Evolutionary conservation across 371 early-diverging fungal genomes (phyloP).

Genomic region (Syncephalastrum racemosum): DNA sequence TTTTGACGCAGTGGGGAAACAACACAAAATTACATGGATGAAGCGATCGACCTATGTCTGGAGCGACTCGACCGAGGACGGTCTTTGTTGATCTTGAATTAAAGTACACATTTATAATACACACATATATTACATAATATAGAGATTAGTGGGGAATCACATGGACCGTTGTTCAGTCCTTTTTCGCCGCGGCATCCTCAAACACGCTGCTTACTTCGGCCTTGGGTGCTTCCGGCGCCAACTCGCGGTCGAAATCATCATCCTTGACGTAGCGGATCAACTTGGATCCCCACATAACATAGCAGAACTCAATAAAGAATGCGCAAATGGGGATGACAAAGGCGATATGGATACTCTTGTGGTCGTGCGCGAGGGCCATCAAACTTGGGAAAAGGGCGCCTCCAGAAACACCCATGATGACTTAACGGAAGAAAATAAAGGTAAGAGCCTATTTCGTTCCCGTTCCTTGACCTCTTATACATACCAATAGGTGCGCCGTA

Average conservation of each 20-base stretch:
- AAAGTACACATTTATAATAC: too few species aligned
- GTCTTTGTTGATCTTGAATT: too few species aligned
- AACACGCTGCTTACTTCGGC: too few species aligned
- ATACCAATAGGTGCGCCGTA: conserved; percentile 42
- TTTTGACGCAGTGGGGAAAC: too few species aligned
- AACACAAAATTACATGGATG: too few species aligned
- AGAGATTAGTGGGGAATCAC: too few species aligned
- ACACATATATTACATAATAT: too few species aligned
- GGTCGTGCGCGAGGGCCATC: conserved; percentile 38
- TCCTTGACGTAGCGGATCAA: conserved; percentile 45
- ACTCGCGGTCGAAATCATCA: background rate
- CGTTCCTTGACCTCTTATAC: background rate
- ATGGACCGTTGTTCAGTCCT: too few species aligned
- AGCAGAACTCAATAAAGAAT: conserved; percentile 33
- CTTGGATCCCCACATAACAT: conserved; percentile 27
- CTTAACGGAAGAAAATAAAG: conserved; percentile 17
- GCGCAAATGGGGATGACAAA: conserved; percentile 36
- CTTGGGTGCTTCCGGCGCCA: too few species aligned
- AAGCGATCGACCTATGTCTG: too few species aligned
- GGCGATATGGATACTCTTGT: conserved; percentile 30
- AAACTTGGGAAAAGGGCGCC: conserved; percentile 44
- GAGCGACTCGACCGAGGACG: too few species aligned
- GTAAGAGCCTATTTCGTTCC: background rate
- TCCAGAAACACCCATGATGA: conserved; percentile 47
- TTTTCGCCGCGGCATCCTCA: too few species aligned